phyloP scores from a whole-genome alignment of 805 yeast genomes.

The Teunomyces cretensis region DNA sequence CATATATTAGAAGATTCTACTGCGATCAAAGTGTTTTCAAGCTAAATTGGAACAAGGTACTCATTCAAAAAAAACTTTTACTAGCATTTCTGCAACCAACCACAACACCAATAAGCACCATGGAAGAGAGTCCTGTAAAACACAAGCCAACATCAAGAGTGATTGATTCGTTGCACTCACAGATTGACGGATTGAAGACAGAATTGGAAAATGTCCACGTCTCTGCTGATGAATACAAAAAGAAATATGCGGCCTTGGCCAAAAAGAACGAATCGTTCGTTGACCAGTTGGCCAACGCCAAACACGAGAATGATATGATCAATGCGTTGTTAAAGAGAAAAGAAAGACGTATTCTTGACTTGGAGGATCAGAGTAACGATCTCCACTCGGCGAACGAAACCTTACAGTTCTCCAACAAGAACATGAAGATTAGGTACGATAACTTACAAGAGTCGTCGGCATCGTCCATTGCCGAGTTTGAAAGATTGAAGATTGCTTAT shows the following conservation, averaged over 20 bases:
- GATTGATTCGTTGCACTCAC: constrained; percentile 55
- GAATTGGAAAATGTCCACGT: constrained; percentile 42
- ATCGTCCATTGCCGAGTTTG: constrained; percentile 49
- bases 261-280: constrained; percentile 53
- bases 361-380: constrained; percentile 58
- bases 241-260: constrained; percentile 48
- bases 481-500: constrained; percentile 56
- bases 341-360: constrained; percentile 64
- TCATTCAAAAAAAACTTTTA: not conserved
- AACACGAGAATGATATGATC: constrained; percentile 76
- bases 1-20: not conserved
- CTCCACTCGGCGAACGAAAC: constrained; percentile 48
- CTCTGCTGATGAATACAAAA: constrained; percentile 49
- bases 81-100: too few species aligned
- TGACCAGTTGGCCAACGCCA: constrained; percentile 66
- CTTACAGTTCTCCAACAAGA: constrained; percentile 48
- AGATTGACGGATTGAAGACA: constrained; percentile 42
- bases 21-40: constrained; percentile 1
- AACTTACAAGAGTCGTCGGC: constrained; percentile 48
- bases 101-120: not conserved
- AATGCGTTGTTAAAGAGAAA: constrained; percentile 67
- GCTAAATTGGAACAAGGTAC: not conserved
- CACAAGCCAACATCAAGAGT: constrained; percentile 27
- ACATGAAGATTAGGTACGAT: constrained; percentile 49
- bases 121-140: constrained; percentile 21